Evolutionary conservation across 2,329 filamentous ascomycete species (phyloP).

Genomic region (Botryotinia narcissicola): DNA sequence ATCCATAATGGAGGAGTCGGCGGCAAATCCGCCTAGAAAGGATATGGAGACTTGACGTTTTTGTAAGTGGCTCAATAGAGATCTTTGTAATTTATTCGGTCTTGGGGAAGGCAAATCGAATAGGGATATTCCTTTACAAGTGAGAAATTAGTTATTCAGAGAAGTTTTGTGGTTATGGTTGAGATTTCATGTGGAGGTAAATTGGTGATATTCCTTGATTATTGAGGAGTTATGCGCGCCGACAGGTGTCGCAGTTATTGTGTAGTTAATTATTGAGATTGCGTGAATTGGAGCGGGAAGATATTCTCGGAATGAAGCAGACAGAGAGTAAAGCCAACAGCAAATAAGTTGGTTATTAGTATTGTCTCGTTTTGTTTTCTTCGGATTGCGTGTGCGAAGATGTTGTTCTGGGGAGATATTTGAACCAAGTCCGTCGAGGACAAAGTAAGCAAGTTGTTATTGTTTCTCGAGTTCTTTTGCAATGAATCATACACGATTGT

Average conservation of each 20-base stretch:
- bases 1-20: slow-evolving; percentile 40
- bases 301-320: not conserved
- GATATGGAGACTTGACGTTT: slow-evolving; percentile 3
- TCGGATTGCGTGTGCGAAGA: not conserved
- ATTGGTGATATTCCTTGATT: not conserved
- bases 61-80: slow-evolving; percentile 12
- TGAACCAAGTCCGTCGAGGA: not conserved
- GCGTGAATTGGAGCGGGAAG: not conserved
- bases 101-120: slow-evolving; percentile 2
- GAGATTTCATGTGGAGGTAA: slow-evolving; percentile 6
- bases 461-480: not conserved
- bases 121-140: not conserved
- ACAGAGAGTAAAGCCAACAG: not conserved
- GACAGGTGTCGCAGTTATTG: not conserved
- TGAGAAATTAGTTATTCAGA: not conserved
- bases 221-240: not conserved
- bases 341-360: not conserved
- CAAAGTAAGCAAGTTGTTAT: not conserved
- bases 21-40: slow-evolving; percentile 19
- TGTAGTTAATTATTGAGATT: slow-evolving; percentile 5
- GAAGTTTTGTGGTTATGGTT: not conserved
- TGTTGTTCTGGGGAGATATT: not conserved
- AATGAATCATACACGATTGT: not conserved
- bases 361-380: not conserved
- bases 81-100: not conserved